Conservation (phyloP, 345 rosid species). For the Melaleuca alternifolia region DNA sequence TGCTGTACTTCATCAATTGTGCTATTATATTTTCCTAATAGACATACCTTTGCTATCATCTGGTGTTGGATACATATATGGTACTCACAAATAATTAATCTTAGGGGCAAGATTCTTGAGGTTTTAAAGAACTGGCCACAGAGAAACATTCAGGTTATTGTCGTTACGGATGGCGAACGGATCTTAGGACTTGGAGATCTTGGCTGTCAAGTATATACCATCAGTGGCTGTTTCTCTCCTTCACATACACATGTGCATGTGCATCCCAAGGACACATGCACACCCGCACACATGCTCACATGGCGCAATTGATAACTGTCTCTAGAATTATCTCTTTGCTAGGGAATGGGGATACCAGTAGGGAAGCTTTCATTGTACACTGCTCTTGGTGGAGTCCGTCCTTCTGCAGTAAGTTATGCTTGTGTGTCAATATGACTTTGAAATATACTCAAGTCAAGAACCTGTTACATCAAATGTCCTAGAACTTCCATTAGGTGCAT, state of each 20-base stretch:
- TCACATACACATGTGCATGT: neutral
- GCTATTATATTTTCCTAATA: neutral
- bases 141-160: conserved; percentile 89
- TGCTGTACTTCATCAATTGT: neutral
- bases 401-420: conserved; percentile 70
- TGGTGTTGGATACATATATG: neutral
- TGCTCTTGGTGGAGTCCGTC: conserved; percentile 95
- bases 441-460: neutral
- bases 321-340: neutral
- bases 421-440: neutral
- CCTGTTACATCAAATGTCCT: neutral
- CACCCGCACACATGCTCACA: neutral
- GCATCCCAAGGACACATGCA: neutral
- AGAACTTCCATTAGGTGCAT: neutral
- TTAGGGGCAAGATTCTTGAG: conserved; percentile 82
- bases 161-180: conserved; percentile 92
- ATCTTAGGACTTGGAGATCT: conserved; percentile 96
- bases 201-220: conserved; percentile 70
- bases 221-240: neutral
- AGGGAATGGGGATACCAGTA: conserved; percentile 98
- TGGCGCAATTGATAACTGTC: neutral
- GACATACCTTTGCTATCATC: neutral
- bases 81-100: neutral
- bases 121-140: conserved; percentile 93
- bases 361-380: conserved; percentile 90